phyloP scores from a whole-genome alignment of 179 eudicot genomes.

The Corrigiola litoralis region DNA sequence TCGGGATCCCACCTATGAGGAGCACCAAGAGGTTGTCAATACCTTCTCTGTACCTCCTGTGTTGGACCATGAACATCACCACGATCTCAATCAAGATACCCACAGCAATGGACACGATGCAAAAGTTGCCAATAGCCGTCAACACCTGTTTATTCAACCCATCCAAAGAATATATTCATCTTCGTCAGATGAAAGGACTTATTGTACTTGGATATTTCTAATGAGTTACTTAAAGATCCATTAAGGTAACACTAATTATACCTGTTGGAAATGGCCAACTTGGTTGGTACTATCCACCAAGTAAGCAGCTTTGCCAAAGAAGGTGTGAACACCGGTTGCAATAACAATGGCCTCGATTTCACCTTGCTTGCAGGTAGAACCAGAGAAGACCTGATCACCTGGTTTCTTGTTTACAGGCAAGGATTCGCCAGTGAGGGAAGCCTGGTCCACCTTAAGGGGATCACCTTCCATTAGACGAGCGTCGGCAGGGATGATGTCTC shows the following conservation, averaged over 20 bases:
- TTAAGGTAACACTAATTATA: constrained; percentile 4
- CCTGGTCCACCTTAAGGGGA: constrained; percentile 77
- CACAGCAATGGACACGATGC: constrained; percentile 69
- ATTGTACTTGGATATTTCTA: too few species aligned
- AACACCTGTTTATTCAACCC: constrained; percentile 45
- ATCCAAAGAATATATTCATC: too few species aligned
- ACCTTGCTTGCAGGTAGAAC: constrained; percentile 89
- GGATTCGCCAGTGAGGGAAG: constrained; percentile 92
- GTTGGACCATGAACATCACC: constrained; percentile 79
- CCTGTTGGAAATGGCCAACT: constrained; percentile 86
- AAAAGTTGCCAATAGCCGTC: constrained; percentile 86
- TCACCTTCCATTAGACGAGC: constrained; percentile 89
- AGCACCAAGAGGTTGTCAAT: constrained; percentile 75
- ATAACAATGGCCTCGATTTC: constrained; percentile 85
- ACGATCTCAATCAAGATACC: constrained; percentile 70
- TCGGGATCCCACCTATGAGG: constrained; percentile 89
- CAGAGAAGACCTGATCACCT: constrained; percentile 64
- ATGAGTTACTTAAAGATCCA: too few species aligned
- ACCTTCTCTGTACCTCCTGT: constrained; percentile 63
- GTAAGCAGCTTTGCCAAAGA: constrained; percentile 95
- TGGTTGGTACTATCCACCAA: constrained; percentile 82
- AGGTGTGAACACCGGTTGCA: constrained; percentile 86
- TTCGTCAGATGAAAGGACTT: too few species aligned
- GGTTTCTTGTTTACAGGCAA: constrained; percentile 68
- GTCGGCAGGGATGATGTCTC: constrained; percentile 90